A percentile compares a stretch with the other conserved stretches of the same genome.
Conservation (phyloP, 2,329 filamentous ascomycete species). For the Fusarium devonianum region DNA sequence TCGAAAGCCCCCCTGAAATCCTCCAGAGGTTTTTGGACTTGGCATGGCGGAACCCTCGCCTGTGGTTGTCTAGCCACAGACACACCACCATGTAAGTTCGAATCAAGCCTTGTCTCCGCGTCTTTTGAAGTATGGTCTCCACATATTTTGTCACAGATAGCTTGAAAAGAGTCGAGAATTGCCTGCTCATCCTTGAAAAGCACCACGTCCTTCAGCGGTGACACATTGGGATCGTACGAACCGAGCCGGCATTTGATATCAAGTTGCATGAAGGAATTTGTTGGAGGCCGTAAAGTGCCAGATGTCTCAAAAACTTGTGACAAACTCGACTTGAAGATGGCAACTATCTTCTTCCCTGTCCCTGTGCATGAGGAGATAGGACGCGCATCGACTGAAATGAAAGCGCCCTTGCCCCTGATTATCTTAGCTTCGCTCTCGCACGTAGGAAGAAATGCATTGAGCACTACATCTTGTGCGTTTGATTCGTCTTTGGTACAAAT, state of each 20-base stretch:
- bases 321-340: conserved; percentile 61
- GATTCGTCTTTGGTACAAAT: background rate
- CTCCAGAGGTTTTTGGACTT: background rate
- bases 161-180: conserved; percentile 56
- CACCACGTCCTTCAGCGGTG: conserved; percentile 75
- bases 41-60: background rate
- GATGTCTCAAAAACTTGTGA: conserved; percentile 36
- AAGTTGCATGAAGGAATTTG: conserved; percentile 68
- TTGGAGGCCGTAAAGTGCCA: conserved; percentile 43
- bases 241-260: conserved; percentile 67
- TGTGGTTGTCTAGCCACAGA: background rate
- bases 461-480: conserved; percentile 2
- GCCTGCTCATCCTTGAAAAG: conserved; percentile 65
- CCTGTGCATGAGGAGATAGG: conserved; percentile 65
- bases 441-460: conserved; percentile 62
- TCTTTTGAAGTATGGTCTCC: background rate
- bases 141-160: conserved; percentile 54
- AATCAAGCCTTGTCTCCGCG: background rate
- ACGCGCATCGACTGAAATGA: conserved; percentile 72
- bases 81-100: background rate
- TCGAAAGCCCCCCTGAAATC: background rate
- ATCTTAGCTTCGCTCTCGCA: conserved; percentile 53
- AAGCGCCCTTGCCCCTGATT: conserved; percentile 59
- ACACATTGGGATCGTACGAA: conserved; percentile 76
- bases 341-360: conserved; percentile 65